Conservation (phyloP, 768 basidiomycete species). For the Chalciporus pseudorubinellus region DNA sequence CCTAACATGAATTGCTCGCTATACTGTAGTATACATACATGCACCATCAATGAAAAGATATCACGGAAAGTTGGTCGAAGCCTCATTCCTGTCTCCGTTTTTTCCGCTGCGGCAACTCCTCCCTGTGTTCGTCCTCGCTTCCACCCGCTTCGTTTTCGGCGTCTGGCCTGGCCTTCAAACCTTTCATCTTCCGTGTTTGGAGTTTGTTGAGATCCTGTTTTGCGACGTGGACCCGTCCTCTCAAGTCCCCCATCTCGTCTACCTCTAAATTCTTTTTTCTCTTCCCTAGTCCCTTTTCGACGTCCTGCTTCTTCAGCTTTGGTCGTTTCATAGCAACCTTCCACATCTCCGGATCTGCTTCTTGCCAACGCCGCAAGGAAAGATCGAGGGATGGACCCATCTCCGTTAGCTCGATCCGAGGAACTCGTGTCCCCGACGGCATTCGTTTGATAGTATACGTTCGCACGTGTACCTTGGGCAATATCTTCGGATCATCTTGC, state of each 20-base stretch:
- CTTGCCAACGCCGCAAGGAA: conserved; percentile 66
- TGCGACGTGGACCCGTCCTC: conserved; percentile 85
- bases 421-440: conserved; percentile 74
- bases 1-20: neutral
- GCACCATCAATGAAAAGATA: conserved; percentile 13
- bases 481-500: conserved; percentile 40
- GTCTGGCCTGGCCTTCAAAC: conserved; percentile 51
- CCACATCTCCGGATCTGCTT: conserved; percentile 74
- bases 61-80: neutral
- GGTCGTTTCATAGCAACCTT: conserved; percentile 80
- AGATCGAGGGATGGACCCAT: conserved; percentile 95
- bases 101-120: conserved; percentile 18
- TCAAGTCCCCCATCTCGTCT: conserved; percentile 96
- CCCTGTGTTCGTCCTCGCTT: conserved; percentile 11
- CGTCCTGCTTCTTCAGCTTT: conserved; percentile 84
- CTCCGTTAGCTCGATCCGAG: conserved; percentile 76
- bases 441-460: conserved; percentile 77
- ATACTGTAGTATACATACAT: conserved; percentile 10
- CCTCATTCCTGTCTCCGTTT: conserved; percentile 12
- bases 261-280: conserved; percentile 94
- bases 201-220: conserved; percentile 85
- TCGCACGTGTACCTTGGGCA: conserved; percentile 88
- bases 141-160: neutral
- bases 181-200: conserved; percentile 97
- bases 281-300: conserved; percentile 87